A percentile compares a stretch with the other conserved stretches of the same genome.
Evolutionary conservation across 139 green algal species (phyloP).

Genomic region (Parachlorella kessleri): DNA sequence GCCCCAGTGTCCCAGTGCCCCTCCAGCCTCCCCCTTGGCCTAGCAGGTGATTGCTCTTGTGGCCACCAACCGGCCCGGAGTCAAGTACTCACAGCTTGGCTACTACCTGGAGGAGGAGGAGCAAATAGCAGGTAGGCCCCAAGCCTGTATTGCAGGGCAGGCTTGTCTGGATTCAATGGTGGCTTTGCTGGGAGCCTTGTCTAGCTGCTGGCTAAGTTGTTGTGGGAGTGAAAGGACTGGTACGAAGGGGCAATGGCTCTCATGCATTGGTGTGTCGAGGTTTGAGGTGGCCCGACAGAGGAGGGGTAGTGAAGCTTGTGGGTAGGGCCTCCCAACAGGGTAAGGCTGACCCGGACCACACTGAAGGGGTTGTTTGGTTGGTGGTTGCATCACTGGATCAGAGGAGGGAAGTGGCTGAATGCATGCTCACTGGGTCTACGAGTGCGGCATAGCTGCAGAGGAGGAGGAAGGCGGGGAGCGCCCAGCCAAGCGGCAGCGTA

Average conservation of each 20-base stretch:
- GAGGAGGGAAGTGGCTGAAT: not conserved
- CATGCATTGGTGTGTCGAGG: too few species aligned
- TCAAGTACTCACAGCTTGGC: conserved; percentile 5
- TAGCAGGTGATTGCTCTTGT: conserved; percentile 56
- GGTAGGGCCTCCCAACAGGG: too few species aligned
- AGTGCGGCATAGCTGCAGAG: not conserved
- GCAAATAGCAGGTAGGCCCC: too few species aligned
- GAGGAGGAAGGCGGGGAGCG: conserved; percentile 2
- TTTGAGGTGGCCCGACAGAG: too few species aligned
- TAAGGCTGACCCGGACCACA: not conserved
- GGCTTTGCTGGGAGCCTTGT: too few species aligned
- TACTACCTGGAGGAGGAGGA: too few species aligned
- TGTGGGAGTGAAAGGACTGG: too few species aligned
- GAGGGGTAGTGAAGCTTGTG: too few species aligned
- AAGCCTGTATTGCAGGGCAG: too few species aligned
- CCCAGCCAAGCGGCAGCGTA: conserved; percentile 10
- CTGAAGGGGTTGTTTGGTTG: not conserved
- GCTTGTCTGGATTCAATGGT: too few species aligned
- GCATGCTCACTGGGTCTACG: not conserved
- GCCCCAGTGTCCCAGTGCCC: not conserved
- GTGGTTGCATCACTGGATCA: conserved; percentile 4
- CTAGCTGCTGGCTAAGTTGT: too few species aligned
- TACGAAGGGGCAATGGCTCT: too few species aligned
- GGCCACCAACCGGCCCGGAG: conserved; percentile 59
- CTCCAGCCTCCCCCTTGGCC: not conserved